A percentile compares a stretch with the other conserved stretches of the same genome.
Conservation (phyloP, 371 early-diverging fungal species). For the Circinella minor region DNA sequence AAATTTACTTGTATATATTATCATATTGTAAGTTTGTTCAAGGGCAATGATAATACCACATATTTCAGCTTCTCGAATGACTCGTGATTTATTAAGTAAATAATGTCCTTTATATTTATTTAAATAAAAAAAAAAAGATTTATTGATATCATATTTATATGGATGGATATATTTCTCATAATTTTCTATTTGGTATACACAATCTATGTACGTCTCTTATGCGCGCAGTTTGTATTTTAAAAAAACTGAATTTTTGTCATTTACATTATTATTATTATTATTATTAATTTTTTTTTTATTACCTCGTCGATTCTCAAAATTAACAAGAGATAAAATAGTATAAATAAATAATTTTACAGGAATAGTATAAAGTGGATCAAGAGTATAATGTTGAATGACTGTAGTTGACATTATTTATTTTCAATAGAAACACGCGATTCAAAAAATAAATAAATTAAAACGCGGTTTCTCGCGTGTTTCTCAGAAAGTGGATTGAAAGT, state of each 20-base stretch:
- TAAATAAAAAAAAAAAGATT: not conserved
- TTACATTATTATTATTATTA: too few relatives aligned
- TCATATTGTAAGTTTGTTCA: constrained; percentile 9
- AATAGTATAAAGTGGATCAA: not conserved
- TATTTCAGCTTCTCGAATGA: constrained; percentile 9
- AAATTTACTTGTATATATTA: constrained; percentile 11
- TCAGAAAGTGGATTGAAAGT: too few relatives aligned
- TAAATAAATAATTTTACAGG: not conserved
- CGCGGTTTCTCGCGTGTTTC: too few relatives aligned
- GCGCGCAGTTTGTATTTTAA: too few relatives aligned
- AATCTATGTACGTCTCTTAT: too few relatives aligned
- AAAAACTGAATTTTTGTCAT: not conserved
- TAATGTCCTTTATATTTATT: constrained; percentile 2
- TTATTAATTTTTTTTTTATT: not conserved
- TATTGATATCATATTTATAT: not conserved
- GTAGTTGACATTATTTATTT: not conserved
- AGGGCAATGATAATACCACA: constrained; percentile 10
- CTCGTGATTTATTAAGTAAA: not conserved
- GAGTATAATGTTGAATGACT: not conserved
- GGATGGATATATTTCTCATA: too few relatives aligned
- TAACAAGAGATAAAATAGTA: not conserved
- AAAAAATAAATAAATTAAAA: too few relatives aligned
- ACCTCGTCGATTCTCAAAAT: constrained; percentile 1
- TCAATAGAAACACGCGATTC: not conserved
- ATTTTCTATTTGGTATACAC: too few relatives aligned